Evolutionary conservation across 257 asterid species (phyloP).

Genomic region (Solanum megistacrolobum): DNA sequence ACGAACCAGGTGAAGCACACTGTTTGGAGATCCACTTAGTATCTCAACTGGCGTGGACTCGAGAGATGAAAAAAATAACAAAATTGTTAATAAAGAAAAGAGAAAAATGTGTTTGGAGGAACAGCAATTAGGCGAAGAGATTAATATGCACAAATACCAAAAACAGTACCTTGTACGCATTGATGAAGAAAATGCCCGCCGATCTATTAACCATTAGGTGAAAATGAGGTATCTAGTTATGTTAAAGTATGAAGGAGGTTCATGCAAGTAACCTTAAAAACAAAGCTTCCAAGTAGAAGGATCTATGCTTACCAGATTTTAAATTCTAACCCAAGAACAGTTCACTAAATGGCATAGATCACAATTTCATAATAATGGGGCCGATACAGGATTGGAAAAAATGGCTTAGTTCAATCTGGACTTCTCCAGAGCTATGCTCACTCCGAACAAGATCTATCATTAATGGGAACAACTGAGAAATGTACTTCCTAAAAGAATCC

Average conservation of each 20-base stretch:
- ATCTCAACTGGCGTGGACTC: neutral
- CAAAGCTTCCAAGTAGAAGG: neutral
- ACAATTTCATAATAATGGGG: conserved; percentile 43
- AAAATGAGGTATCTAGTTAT: neutral
- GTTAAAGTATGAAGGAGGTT: neutral
- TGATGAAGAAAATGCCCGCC: neutral
- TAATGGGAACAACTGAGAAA: conserved; percentile 54
- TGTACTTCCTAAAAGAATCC: conserved; percentile 41
- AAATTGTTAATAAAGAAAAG: neutral
- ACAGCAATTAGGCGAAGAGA: neutral
- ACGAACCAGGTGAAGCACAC: neutral
- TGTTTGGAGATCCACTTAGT: too few species aligned
- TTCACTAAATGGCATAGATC: neutral
- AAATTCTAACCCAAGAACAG: neutral
- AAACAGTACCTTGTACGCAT: neutral
- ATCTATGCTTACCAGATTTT: neutral
- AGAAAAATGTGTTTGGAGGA: neutral
- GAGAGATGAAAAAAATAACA: neutral
- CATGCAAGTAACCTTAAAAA: neutral
- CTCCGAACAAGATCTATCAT: conserved; percentile 82
- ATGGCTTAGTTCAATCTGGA: conserved; percentile 62
- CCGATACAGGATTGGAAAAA: conserved; percentile 67
- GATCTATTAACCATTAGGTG: neutral
- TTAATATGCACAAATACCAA: neutral
- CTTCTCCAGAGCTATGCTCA: conserved; percentile 80